phyloP scores from a whole-genome alignment of 768 basidiomycete species.

The Lentinula guzmanii region DNA sequence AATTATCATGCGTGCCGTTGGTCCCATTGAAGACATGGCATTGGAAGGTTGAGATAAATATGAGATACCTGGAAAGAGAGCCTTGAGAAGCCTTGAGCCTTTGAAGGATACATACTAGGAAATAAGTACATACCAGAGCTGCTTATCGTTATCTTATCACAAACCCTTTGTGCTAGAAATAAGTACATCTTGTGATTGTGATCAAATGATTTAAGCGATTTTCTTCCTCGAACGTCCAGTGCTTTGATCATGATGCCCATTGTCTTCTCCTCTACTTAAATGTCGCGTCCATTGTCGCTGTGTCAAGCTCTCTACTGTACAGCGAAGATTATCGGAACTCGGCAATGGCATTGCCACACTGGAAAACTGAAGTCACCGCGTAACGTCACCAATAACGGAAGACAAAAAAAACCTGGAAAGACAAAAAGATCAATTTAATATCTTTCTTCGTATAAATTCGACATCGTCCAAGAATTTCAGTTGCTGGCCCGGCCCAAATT shows the following conservation, averaged over 20 bases:
- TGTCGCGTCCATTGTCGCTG: neutral
- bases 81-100: too few relatives aligned
- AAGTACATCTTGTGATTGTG: too few relatives aligned
- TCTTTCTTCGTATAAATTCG: neutral
- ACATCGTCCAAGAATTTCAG: neutral
- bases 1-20: too few relatives aligned
- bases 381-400: neutral
- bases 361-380: neutral
- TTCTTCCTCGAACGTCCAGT: neutral
- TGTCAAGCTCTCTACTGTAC: neutral
- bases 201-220: neutral
- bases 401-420: neutral
- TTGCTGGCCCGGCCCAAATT: neutral
- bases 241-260: neutral
- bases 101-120: too few relatives aligned
- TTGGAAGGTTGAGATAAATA: too few relatives aligned
- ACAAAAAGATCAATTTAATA: neutral
- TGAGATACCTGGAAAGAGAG: too few relatives aligned
- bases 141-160: too few relatives aligned
- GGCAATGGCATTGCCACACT: neutral
- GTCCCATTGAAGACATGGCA: too few relatives aligned
- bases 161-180: too few relatives aligned
- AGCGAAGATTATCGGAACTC: neutral
- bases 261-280: neutral
- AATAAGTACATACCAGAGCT: too few relatives aligned